A percentile compares a stretch with the other conserved stretches of the same genome.
Conservation (phyloP, 2,329 filamentous ascomycete genomes). For the Fusarium pininemorale region DNA sequence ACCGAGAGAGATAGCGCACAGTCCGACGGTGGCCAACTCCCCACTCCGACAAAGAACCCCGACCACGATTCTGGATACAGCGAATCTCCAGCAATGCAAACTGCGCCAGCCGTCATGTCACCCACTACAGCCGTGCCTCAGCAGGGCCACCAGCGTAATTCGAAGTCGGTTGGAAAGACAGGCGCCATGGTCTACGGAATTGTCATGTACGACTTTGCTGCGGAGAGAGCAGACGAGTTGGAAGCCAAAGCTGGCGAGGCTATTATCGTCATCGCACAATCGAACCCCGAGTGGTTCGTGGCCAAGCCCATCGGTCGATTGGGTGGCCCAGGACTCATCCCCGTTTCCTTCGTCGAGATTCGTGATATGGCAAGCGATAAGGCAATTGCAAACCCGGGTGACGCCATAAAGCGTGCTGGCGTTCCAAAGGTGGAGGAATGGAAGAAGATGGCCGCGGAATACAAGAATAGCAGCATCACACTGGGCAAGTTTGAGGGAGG, state of each 20-base stretch:
- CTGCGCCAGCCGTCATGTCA: slow-evolving; percentile 28
- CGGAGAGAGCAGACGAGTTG: slow-evolving; percentile 93
- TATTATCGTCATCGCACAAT: slow-evolving; percentile 98
- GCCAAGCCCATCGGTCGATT: slow-evolving; percentile 98
- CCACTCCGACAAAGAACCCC: slow-evolving; percentile 64
- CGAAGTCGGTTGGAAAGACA: slow-evolving; percentile 61
- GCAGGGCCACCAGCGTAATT: slow-evolving; percentile 55
- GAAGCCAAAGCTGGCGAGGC: slow-evolving; percentile 95
- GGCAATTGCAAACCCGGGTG: slow-evolving; percentile 81
- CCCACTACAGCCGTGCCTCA: slow-evolving; percentile 35
- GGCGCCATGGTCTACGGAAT: slow-evolving; percentile 96
- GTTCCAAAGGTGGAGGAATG: slow-evolving; percentile 97
- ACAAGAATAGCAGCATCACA: slow-evolving; percentile 99
- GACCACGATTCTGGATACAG: slow-evolving; percentile 91
- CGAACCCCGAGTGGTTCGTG: slow-evolving; percentile 98
- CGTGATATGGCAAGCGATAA: slow-evolving; percentile 90
- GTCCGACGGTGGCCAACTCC: slow-evolving; percentile 64
- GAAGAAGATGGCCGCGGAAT: slow-evolving; percentile 99
- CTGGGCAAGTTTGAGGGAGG: slow-evolving; percentile 85
- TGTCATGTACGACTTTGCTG: slow-evolving; percentile 96
- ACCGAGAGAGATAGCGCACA: slow-evolving; percentile 88
- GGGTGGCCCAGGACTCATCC: slow-evolving; percentile 94
- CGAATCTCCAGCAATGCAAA: slow-evolving; percentile 47
- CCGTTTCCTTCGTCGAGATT: slow-evolving; percentile 96
- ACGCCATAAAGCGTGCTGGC: slow-evolving; percentile 86